Base-by-base conservation (phyloP, 2,329 filamentous ascomycete species). In the Fusarium torreyae region DNA sequence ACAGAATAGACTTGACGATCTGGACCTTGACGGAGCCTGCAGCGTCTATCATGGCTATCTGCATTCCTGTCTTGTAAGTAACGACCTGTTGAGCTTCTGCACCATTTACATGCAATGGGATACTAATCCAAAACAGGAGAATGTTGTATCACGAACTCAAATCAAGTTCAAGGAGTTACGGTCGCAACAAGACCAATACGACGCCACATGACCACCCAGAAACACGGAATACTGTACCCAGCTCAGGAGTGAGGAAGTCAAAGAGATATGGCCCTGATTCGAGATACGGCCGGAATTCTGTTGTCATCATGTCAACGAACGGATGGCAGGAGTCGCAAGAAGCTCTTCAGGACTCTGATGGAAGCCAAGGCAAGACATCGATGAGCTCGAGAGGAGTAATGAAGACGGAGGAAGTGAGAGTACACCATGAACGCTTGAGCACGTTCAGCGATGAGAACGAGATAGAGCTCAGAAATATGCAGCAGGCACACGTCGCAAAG, bases 1-100 rank as follows among this genome's bases (percentile, higher is more conserved):
- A 77, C 18, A 75, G 78, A 7, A 73, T 78, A 14, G 77, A 80
- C 54, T 62, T 80, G 6, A 79, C 77, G 1, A 80, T 80, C 7
- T 80, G 78, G 78, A 79, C 77, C 2, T 34, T 80, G 34, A 71
- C 76, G 1, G 78, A 80, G 36, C 78, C 78, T 6, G 77, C 78
- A 2, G 77, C 73, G 1, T 79, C 78, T 1, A 80, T 80, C 51
- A 80, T 80, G 77, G 78, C 78, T 10, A 70, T 79, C 2, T 79
- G 71, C 1, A 77, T 79, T 22, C 78, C 78, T 2, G 69, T 79
- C 4, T 42, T 80, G 77, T 79, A 64, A 62, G 77, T 70, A 9
- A 5, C 2, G 11, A 6, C 0, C 1, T 2, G 5, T 2, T 31
- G 7, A 9, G 7, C 22, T 6, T 1, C 6, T 0, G 3, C 4